Percentiles rank a stretch among this genome's conserved stretches.
Conservation (phyloP, 805 yeast genomes). For the Candida krabiensis region DNA sequence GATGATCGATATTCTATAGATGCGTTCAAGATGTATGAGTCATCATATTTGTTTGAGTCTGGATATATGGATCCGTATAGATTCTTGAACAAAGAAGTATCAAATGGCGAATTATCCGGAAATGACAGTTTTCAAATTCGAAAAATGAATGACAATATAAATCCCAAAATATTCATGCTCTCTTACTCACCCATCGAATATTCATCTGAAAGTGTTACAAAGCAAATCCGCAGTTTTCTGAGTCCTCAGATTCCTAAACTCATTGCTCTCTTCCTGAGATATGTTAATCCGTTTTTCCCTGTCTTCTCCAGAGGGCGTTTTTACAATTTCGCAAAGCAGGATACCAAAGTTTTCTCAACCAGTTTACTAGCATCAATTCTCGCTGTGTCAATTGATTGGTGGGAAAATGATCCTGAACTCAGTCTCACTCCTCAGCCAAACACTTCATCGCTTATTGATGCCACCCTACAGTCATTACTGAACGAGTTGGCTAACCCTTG, state of each 20-base stretch:
- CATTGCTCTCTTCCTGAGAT: constrained; percentile 12
- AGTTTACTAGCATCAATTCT: constrained; percentile 14
- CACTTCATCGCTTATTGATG: constrained; percentile 4
- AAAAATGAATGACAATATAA: constrained; percentile 1
- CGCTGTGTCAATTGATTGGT: constrained; percentile 15
- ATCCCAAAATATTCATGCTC: constrained; percentile 8
- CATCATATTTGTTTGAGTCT: constrained; percentile 11
- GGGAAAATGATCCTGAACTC: constrained; percentile 14
- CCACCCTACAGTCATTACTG: constrained; percentile 3
- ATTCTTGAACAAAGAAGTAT: not conserved
- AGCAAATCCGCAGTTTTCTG: constrained; percentile 6
- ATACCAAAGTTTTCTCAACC: constrained; percentile 13
- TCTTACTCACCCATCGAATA: constrained; percentile 1
- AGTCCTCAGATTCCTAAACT: constrained; percentile 11
- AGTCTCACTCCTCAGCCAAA: constrained; percentile 13
- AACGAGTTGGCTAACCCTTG: constrained; percentile 14
- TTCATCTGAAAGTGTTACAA: constrained; percentile 3
- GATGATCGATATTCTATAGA: constrained; percentile 15
- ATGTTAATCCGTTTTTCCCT: constrained; percentile 18
- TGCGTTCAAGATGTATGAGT: constrained; percentile 13
- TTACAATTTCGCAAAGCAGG: constrained; percentile 15
- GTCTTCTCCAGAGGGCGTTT: constrained; percentile 18
- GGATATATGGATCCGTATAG: constrained; percentile 13
- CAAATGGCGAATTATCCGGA: not conserved
- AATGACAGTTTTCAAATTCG: constrained; percentile 3